Evolutionary conservation across 805 yeast species (phyloP).

Genomic region (Yamadazyma paraphyllophila): DNA sequence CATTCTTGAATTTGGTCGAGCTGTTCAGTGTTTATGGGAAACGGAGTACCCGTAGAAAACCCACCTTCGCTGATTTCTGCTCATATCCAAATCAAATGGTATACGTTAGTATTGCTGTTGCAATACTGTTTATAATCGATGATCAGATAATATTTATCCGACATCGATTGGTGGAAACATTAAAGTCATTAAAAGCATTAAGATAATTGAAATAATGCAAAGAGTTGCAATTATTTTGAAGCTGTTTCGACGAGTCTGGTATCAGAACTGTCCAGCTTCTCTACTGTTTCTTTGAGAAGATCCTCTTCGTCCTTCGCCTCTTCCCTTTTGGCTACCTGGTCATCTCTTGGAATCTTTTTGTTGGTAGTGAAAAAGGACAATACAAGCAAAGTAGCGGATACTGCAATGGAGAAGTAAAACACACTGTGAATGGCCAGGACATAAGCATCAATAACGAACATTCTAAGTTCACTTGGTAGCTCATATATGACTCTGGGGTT

Average conservation of each 20-base stretch:
- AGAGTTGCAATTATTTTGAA: not conserved
- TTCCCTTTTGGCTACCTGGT: constrained; percentile 16
- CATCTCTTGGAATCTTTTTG: constrained; percentile 38
- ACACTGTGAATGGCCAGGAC: constrained; percentile 40
- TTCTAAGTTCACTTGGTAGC: constrained; percentile 22
- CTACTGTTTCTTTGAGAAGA: constrained; percentile 1
- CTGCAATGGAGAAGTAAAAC: constrained; percentile 40
- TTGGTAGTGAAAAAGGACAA: constrained; percentile 38
- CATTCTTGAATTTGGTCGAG: too few relatives aligned
- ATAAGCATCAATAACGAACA: constrained; percentile 26
- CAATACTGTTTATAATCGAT: too few relatives aligned
- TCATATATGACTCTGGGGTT: constrained; percentile 27
- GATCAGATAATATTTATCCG: too few relatives aligned
- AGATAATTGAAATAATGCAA: not conserved
- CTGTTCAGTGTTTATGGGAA: too few relatives aligned
- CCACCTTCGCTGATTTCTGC: too few relatives aligned
- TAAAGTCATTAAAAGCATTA: too few relatives aligned
- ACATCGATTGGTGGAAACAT: too few relatives aligned
- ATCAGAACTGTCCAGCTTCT: constrained; percentile 3
- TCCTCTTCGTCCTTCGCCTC: constrained; percentile 2
- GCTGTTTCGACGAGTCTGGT: not conserved
- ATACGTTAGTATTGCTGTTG: too few relatives aligned
- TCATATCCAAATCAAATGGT: too few relatives aligned
- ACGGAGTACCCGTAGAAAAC: too few relatives aligned
- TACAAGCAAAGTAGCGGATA: constrained; percentile 30